Conservation (phyloP, 2,329 filamentous ascomycete genomes). For the Rhexocercosporidium sp. region DNA sequence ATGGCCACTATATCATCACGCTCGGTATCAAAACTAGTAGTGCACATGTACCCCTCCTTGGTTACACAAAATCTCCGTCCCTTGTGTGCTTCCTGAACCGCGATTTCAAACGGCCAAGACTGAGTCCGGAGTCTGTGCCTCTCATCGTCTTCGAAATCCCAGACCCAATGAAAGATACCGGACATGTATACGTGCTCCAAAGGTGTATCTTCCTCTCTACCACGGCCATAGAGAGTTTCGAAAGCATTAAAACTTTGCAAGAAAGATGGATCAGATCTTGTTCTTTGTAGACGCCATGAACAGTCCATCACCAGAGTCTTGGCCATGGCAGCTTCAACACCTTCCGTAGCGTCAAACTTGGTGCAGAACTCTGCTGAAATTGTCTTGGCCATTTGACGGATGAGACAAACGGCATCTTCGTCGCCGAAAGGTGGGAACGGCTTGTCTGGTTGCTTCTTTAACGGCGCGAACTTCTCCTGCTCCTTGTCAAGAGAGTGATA, state of each 20-base stretch:
- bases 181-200: not conserved
- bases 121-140: not conserved
- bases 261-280: not conserved
- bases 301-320: not conserved
- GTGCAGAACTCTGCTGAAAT: not conserved
- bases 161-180: slow-evolving; percentile 10
- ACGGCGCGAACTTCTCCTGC: not conserved
- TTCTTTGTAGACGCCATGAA: not conserved
- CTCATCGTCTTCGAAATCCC: not conserved
- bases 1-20: slow-evolving; percentile 8
- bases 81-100: slow-evolving; percentile 9
- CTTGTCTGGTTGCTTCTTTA: not conserved
- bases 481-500: not conserved
- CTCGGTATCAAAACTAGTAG: not conserved
- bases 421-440: not conserved
- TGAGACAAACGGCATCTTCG: not conserved
- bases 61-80: slow-evolving; percentile 15
- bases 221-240: not conserved
- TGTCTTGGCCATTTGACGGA: not conserved
- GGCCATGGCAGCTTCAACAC: not conserved
- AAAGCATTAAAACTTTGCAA: slow-evolving; percentile 5
- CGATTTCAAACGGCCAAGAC: slow-evolving; percentile 12
- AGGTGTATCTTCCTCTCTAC: not conserved
- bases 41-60: not conserved
- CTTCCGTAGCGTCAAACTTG: not conserved